Conservation (phyloP, 176 grass and related monocot genomes). For the Aegilops longissima region DNA sequence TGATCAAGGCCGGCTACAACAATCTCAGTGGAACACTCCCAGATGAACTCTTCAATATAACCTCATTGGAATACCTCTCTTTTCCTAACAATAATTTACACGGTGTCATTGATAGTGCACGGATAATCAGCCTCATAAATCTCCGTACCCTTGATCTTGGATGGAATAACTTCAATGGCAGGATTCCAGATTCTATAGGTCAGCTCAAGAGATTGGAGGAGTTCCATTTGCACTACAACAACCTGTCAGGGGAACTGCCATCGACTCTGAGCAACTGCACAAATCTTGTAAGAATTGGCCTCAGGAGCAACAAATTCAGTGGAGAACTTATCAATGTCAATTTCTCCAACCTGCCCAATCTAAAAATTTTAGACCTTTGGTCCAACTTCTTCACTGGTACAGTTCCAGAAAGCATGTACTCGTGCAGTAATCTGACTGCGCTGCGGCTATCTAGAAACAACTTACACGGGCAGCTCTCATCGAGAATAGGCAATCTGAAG, state of each 20-base stretch:
- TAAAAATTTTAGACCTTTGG: slow-evolving; percentile 24
- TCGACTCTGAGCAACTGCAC: background rate
- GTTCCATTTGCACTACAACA: background rate
- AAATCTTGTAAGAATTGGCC: slow-evolving; percentile 17
- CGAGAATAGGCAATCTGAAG: no score
- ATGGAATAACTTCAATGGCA: background rate
- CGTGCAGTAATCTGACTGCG: no score
- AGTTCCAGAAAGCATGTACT: no score
- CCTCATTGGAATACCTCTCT: slow-evolving; percentile 20
- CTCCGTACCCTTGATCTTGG: slow-evolving; percentile 11
- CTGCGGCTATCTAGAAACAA: slow-evolving; percentile 22
- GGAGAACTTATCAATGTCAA: slow-evolving; percentile 34
- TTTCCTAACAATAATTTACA: slow-evolving; percentile 14
- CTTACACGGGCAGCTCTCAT: background rate
- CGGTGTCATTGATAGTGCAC: background rate
- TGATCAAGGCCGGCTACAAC: slow-evolving; percentile 24
- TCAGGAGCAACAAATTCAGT: slow-evolving; percentile 28
- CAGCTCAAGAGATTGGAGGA: slow-evolving; percentile 20
- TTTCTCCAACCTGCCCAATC: slow-evolving; percentile 33
- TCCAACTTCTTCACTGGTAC: background rate
- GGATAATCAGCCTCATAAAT: background rate
- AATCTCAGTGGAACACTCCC: background rate
- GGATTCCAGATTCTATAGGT: slow-evolving; percentile 15
- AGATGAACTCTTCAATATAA: slow-evolving; percentile 18
- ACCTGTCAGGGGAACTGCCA: slow-evolving; percentile 5